Conservation (phyloP, 768 basidiomycete species). For the Leccinum rimulosum region DNA sequence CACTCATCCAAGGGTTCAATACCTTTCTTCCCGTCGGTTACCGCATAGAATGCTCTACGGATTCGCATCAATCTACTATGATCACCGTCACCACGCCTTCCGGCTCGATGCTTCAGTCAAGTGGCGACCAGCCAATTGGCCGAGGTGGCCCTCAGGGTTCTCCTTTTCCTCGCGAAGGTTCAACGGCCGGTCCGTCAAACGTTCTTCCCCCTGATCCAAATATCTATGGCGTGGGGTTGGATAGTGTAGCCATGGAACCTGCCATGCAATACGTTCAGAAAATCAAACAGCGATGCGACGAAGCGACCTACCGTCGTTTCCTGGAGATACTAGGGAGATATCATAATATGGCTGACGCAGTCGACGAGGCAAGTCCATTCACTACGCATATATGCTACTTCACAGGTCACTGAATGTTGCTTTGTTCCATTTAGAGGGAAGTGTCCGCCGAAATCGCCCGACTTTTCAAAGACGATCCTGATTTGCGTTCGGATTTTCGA, state of each 20-base stretch:
- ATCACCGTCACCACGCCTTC: constrained; percentile 80
- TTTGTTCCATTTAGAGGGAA: constrained; percentile 41
- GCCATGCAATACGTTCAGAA: constrained; percentile 96
- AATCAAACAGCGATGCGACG: constrained; percentile 91
- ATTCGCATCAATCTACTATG: constrained; percentile 58
- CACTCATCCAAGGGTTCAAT: constrained; percentile 96
- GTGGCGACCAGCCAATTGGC: constrained; percentile 41
- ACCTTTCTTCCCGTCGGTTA: constrained; percentile 95
- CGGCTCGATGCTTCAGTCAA: constrained; percentile 60
- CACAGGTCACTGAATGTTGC: not conserved
- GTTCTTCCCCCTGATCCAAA: constrained; percentile 19
- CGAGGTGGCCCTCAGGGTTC: constrained; percentile 40
- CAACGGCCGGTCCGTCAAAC: constrained; percentile 6
- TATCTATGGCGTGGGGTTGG: constrained; percentile 33
- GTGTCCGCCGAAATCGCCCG: constrained; percentile 65
- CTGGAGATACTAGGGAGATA: constrained; percentile 70
- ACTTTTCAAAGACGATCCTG: constrained; percentile 74
- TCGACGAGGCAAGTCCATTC: constrained; percentile 50
- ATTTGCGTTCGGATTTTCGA: constrained; percentile 69
- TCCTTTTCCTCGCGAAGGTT: constrained; percentile 25
- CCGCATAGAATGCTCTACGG: constrained; percentile 77
- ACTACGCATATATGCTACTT: constrained; percentile 2
- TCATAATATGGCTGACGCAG: constrained; percentile 56
- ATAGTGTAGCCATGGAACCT: constrained; percentile 56
- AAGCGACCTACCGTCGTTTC: constrained; percentile 81